Evolutionary conservation across 352 stramenopile genomes (phyloP), one percentile per base, ranked within the genome.

Genomic region (Pythium biforme): DNA sequence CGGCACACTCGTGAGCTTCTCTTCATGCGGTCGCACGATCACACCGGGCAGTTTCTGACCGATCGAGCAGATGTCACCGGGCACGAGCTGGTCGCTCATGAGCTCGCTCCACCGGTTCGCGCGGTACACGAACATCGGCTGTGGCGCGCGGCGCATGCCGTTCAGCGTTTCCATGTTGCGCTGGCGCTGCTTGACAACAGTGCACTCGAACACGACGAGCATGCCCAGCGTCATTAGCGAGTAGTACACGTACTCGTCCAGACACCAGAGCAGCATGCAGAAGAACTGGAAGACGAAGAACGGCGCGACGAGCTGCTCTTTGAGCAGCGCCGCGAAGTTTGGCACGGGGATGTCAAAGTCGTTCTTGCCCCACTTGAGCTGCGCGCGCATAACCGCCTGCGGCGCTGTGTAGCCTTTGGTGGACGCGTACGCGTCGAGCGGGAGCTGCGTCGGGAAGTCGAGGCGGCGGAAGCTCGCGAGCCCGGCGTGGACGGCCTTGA

Each of bases 211-310:
- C 25, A 98, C 56, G 15, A 99, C 68, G 10, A 99, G 78, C 74
- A 97, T 97, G 19, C 82, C 62, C 4, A 99, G 80, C 9, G 96
- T 99, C 66, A 98, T 96, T n/a, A 98, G 67, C 2, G 89, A 89
- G 72, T 98, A 99, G 72, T 98, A 96, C 78, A 97, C 97, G 74
- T 99, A 99, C 69, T 99, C 96, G 74, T 99, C 96, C 22, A 99
- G 73, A 56, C 77, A 96, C 96, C 96, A 99, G 23, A 99, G 76
- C 23, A 97, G 56, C 59, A 98, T 96, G 74, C 94, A 99, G 37
- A 99, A 92, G 41, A 86, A 86, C 72, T 99, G 96, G 70, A 99
- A 99, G 8, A 99, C 75, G 69, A 98, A 98, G 62, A 99, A 98
- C n/a, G 96, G 96, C 39, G 94, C 92, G 5, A 98, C 73, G 12